phyloP scores from a whole-genome alignment of 2,329 filamentous ascomycete genomes.

The Canariomyces notabilis region DNA sequence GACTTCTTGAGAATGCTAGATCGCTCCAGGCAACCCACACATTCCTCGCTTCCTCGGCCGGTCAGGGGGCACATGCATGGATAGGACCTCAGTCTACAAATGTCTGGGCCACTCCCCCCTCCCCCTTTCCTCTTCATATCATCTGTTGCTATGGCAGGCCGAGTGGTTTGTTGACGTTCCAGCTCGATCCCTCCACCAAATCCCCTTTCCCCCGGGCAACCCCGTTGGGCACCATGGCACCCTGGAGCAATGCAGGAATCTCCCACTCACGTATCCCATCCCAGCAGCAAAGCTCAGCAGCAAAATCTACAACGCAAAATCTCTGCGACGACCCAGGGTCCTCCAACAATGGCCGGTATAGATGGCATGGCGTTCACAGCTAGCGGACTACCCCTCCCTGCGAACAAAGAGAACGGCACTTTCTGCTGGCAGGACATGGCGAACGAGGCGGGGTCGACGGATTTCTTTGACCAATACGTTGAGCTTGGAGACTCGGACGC shows the following conservation, averaged over 20 bases:
- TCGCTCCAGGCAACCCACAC: slow-evolving; percentile 11
- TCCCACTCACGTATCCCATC: neutral
- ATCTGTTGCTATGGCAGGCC: slow-evolving; percentile 23
- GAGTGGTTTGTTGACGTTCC: slow-evolving; percentile 23
- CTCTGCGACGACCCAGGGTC: slow-evolving; percentile 3
- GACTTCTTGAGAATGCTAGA: slow-evolving; percentile 15
- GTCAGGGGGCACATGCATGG: slow-evolving; percentile 9
- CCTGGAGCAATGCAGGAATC: slow-evolving; percentile 8
- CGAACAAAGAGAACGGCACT: slow-evolving; percentile 23
- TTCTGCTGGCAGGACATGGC: slow-evolving; percentile 19
- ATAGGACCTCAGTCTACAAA: slow-evolving; percentile 20
- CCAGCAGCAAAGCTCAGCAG: slow-evolving; percentile 1
- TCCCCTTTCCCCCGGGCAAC: slow-evolving; percentile 1
- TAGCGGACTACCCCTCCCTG: slow-evolving; percentile 17
- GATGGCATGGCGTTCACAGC: slow-evolving; percentile 19
- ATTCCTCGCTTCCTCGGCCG: slow-evolving; percentile 16
- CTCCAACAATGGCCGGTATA: slow-evolving; percentile 23
- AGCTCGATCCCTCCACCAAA: slow-evolving; percentile 7
- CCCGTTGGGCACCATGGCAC: slow-evolving; percentile 11
- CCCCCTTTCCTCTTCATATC: slow-evolving; percentile 16
- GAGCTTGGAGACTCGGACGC: slow-evolving; percentile 22
- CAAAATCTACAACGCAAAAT: slow-evolving; percentile 1
- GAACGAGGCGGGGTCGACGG: slow-evolving; percentile 18
- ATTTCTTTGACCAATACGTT: slow-evolving; percentile 28
- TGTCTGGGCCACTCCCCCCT: slow-evolving; percentile 19